Conservation (phyloP, 208 protist genomes). For the Novymonas esmeraldas region DNA sequence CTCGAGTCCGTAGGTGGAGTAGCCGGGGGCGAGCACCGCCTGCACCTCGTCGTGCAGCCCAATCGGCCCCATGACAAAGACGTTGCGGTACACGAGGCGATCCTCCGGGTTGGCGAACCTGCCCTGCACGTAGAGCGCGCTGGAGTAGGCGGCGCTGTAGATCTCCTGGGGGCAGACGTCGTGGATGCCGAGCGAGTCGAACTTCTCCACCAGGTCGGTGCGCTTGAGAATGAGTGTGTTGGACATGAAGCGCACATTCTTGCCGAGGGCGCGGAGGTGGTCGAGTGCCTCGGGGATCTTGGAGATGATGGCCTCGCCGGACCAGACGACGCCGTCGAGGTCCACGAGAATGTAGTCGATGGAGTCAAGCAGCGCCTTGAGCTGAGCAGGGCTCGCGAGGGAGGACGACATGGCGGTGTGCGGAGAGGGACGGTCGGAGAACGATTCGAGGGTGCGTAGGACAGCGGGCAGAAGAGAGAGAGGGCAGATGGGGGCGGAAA, state of each 20-base stretch:
- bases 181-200: constrained; percentile 39
- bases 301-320: constrained; percentile 41
- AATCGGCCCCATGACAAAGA: constrained; percentile 58
- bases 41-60: constrained; percentile 68
- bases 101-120: constrained; percentile 20
- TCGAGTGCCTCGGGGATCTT: constrained; percentile 45
- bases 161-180: constrained; percentile 39
- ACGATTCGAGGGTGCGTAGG: no score
- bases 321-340: constrained; percentile 72
- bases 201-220: constrained; percentile 22
- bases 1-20: constrained; percentile 63
- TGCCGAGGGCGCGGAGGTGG: constrained; percentile 42
- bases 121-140: constrained; percentile 46
- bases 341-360: constrained; percentile 68
- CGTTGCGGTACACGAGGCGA: constrained; percentile 46
- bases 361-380: constrained; percentile 7
- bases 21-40: constrained; percentile 53
- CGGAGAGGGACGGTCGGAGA: no score
- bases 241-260: constrained; percentile 63
- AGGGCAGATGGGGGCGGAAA: no score
- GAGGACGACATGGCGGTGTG: neutral
- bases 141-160: constrained; percentile 67
- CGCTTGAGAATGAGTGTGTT: constrained; percentile 67
- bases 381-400: neutral
- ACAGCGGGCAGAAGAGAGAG: no score